Conservation (phyloP, 176 grass and related monocot genomes). For the Aegilops umbellulata region DNA sequence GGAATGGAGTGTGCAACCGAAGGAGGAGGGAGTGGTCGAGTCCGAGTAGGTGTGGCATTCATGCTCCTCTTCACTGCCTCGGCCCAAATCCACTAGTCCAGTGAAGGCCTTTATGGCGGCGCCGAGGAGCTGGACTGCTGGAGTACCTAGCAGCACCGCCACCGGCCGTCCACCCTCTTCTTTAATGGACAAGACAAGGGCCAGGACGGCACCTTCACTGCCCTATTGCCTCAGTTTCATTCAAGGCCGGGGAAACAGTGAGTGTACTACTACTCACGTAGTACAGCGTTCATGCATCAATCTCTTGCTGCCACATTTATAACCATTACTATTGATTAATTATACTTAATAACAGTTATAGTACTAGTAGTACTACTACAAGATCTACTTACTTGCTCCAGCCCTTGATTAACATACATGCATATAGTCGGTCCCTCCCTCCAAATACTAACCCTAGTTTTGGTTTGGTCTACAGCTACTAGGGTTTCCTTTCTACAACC, state of each 20-base stretch:
- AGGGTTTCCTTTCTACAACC: conserved; percentile 47
- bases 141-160: background rate
- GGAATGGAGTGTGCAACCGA: conserved; percentile 25
- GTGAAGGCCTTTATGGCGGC: conserved; percentile 42
- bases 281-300: background rate
- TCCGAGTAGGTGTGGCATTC: conserved; percentile 37
- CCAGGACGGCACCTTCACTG: conserved; percentile 38
- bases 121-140: conserved; percentile 16
- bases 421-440: background rate
- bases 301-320: conserved; percentile 17
- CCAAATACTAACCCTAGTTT: conserved; percentile 12
- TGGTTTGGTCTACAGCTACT: background rate
- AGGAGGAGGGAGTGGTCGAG: background rate
- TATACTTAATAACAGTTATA: conserved; percentile 25
- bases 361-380: background rate
- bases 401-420: conserved; percentile 2
- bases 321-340: conserved; percentile 29
- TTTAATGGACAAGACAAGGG: conserved; percentile 40
- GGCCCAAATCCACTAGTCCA: conserved; percentile 21
- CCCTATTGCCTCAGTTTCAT: conserved; percentile 51
- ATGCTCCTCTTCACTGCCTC: background rate
- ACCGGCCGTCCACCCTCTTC: conserved; percentile 26
- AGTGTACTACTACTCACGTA: background rate
- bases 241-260: conserved; percentile 29
- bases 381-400: conserved; percentile 11